Base-by-base conservation (phyloP, 2,329 filamentous ascomycete genomes). In the Immersiporthe knoxdaviesiana region DNA sequence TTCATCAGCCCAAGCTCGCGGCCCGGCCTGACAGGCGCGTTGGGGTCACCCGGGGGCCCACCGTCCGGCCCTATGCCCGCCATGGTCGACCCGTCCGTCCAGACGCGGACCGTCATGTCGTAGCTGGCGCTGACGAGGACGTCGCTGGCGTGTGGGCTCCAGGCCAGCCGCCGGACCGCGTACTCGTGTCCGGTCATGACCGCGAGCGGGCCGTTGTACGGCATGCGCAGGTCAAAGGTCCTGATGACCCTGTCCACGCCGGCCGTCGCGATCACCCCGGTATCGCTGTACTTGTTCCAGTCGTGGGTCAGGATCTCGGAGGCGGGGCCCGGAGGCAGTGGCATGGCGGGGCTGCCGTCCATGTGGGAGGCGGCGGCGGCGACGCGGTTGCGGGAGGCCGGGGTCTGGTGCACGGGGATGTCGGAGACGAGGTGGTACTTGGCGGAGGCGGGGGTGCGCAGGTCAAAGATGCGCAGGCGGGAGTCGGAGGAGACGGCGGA, bases 231-330 rank as follows among this genome's bases (percentile, higher is more conserved):
- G 79, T 99, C 96, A 76, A 98, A 98, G 0, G 92, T 96, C 62
- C 96, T 90, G 71, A 99, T 90, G 24, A 91, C 82, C 66, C 92
- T 88, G 79, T 99, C 96, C 3, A 98, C 96, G 67, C 96, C 95
- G 1, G 89, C 96, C 0, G 93, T 93, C 0, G 96, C 96, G 67
- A 99, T 83, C 35, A 97, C 84, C 1, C 69, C 69, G 0, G 90
- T 91, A 73, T 94, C 89, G 52, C 92, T 88, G 81, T 99, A 99
- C 81, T 99, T 99, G 83, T 99, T 99, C 96, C 96, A 99, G 80
- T 99, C 96, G 80, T 98, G 96, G 0, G 94, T 97, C 41, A 99
- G 86, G 50, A 93, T 89, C 83, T 99, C 96, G 12, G 89, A 86
- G 0, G 94, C 93, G n/a, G 88, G 80, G 44, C 81, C 77, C 37